These are phyloP conservation scores for Tylopilus balloui DNA, from an alignment of 768 basidiomycete genomes.

Conservation along the genomic window DNA sequence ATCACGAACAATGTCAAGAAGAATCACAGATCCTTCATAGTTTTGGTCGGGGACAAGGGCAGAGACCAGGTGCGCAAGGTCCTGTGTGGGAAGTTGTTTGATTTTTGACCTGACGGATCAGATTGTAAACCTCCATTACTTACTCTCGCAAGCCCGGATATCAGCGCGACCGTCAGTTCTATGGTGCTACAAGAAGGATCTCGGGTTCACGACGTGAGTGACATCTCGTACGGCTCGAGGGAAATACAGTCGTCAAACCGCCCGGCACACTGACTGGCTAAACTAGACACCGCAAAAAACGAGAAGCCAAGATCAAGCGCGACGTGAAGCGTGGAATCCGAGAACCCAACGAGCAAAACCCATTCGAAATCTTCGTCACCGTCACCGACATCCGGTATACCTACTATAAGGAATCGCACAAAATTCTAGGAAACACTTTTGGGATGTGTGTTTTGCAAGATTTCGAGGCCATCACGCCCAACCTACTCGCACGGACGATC, in stretches of 20 bases:
- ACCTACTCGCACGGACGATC: slow-evolving; percentile 91
- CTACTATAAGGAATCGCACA: slow-evolving; percentile 97
- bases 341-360: slow-evolving; percentile 92
- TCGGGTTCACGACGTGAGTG: slow-evolving; percentile 88
- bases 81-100: background rate
- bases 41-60: slow-evolving; percentile 91
- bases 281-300: slow-evolving; percentile 87
- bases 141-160: slow-evolving; percentile 87
- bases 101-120: slow-evolving; percentile 27
- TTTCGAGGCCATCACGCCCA: slow-evolving; percentile 97
- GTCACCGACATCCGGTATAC: slow-evolving; percentile 99
- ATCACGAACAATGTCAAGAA: slow-evolving; percentile 92
- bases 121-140: slow-evolving; percentile 93
- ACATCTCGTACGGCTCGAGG: background rate
- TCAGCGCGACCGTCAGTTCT: slow-evolving; percentile 87
- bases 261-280: background rate
- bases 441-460: slow-evolving; percentile 97
- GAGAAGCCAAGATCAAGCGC: slow-evolving; percentile 93
- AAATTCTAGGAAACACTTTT: slow-evolving; percentile 95
- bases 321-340: slow-evolving; percentile 93
- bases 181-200: slow-evolving; percentile 99
- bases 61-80: slow-evolving; percentile 72
- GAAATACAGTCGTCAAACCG: background rate
- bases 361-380: slow-evolving; percentile 96
- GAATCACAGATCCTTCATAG: slow-evolving; percentile 92